Evolutionary conservation across 2,329 filamentous ascomycete genomes (phyloP).

Genomic region (Penicillium sp.): DNA sequence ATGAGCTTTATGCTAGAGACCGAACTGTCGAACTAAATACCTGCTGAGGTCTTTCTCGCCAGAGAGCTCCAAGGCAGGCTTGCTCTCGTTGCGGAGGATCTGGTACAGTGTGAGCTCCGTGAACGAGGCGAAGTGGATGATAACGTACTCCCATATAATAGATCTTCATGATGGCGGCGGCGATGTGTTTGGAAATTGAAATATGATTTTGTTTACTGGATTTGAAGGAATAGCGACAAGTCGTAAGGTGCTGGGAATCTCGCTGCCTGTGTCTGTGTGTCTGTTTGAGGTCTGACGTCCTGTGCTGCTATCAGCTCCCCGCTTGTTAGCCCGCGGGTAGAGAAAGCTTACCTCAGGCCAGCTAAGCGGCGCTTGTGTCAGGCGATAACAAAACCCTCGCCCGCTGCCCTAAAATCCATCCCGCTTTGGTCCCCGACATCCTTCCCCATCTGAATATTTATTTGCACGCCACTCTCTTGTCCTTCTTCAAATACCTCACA

Average conservation of each 20-base stretch:
- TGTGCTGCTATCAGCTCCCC: background rate
- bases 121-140: background rate
- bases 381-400: constrained; percentile 2
- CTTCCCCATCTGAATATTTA: background rate
- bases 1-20: background rate
- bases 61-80: constrained; percentile 72
- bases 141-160: constrained; percentile 76
- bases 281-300: background rate
- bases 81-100: constrained; percentile 76
- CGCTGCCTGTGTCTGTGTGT: constrained; percentile 1
- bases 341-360: constrained; percentile 2
- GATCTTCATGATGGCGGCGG: constrained; percentile 67
- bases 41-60: constrained; percentile 69
- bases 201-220: background rate
- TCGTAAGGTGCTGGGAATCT: background rate
- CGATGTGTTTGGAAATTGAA: background rate
- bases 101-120: constrained; percentile 31
- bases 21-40: background rate
- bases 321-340: background rate
- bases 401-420: constrained; percentile 9
- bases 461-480: background rate
- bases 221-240: background rate
- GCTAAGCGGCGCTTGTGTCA: constrained; percentile 1
- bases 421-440: constrained; percentile 9
- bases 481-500: background rate